Evolutionary conservation across 2,329 filamentous ascomycete species (phyloP).

Genomic region (Laburnicola sp.): DNA sequence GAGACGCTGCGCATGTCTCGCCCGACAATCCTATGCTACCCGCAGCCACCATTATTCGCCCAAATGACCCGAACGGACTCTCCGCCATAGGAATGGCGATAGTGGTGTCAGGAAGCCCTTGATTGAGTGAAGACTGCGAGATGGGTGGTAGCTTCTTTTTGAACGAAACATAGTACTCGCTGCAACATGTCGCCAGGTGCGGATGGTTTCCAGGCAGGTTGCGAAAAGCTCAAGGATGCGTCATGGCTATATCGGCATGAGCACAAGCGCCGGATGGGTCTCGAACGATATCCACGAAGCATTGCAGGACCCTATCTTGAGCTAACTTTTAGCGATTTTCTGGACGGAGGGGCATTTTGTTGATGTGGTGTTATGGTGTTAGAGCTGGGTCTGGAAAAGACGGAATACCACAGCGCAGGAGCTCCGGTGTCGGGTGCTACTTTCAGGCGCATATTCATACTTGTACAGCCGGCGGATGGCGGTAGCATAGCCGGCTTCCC

Average conservation of each 20-base stretch:
- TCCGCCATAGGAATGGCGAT: slow-evolving; percentile 64
- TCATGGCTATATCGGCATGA: no score
- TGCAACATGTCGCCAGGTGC: neutral
- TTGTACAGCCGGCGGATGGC: no score
- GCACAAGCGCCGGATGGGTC: neutral
- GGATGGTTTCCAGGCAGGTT: no score
- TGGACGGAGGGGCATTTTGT: neutral
- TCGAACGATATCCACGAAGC: neutral
- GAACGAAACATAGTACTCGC: neutral
- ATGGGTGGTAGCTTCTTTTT: neutral
- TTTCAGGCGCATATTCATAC: neutral
- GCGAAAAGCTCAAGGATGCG: no score
- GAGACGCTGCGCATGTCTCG: slow-evolving; percentile 85
- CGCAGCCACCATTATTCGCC: slow-evolving; percentile 76
- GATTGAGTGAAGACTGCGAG: slow-evolving; percentile 60
- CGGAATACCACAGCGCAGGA: slow-evolving; percentile 12
- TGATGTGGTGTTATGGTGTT: slow-evolving; percentile 7
- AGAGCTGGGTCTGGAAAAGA: neutral
- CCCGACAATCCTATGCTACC: slow-evolving; percentile 93
- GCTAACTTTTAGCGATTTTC: neutral
- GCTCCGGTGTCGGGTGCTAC: slow-evolving; percentile 10
- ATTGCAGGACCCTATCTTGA: neutral
- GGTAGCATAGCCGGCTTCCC: no score
- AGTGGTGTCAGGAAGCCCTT: slow-evolving; percentile 63
- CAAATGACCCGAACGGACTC: slow-evolving; percentile 69